Percentiles rank a stretch among this genome's conserved stretches.
These are phyloP conservation scores for Didymella pinodella DNA, from an alignment of 2,329 filamentous ascomycete species.

Conservation along the genomic window DNA sequence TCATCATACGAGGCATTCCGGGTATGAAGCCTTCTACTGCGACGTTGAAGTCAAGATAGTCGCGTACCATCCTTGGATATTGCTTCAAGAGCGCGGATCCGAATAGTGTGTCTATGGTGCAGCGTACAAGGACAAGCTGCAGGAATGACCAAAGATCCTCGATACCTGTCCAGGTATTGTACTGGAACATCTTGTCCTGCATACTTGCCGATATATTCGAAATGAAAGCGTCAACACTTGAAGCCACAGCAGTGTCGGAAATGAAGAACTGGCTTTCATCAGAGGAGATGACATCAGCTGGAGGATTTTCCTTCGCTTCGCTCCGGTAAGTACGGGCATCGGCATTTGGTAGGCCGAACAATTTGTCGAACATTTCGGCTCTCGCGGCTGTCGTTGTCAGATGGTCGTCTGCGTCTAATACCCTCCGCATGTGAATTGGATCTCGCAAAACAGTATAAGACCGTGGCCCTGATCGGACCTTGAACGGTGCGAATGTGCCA, in stretches of 20 bases:
- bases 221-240: slow-evolving; percentile 30
- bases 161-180: slow-evolving; percentile 40
- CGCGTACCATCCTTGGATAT: slow-evolving; percentile 36
- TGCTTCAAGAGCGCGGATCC: slow-evolving; percentile 36
- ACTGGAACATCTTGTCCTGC: slow-evolving; percentile 43
- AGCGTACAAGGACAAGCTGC: slow-evolving; percentile 38
- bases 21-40: slow-evolving; percentile 28
- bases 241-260: slow-evolving; percentile 21
- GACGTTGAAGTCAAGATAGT: slow-evolving; percentile 39
- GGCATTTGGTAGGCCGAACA: slow-evolving; percentile 24
- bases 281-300: not conserved
- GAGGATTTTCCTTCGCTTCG: not conserved
- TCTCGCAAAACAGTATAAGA: slow-evolving; percentile 36
- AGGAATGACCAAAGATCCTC: slow-evolving; percentile 45
- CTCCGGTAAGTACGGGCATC: slow-evolving; percentile 15
- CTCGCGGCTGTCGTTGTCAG: slow-evolving; percentile 6
- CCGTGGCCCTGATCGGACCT: slow-evolving; percentile 29
- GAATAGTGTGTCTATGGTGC: slow-evolving; percentile 36
- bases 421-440: slow-evolving; percentile 31
- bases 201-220: slow-evolving; percentile 34
- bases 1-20: slow-evolving; percentile 31
- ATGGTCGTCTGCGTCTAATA: slow-evolving; percentile 24
- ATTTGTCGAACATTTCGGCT: slow-evolving; percentile 24
- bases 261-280: slow-evolving; percentile 17
- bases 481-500: slow-evolving; percentile 34